phyloP scores from a whole-genome alignment of 345 rosid species.

The Lumnitzera littorea region DNA sequence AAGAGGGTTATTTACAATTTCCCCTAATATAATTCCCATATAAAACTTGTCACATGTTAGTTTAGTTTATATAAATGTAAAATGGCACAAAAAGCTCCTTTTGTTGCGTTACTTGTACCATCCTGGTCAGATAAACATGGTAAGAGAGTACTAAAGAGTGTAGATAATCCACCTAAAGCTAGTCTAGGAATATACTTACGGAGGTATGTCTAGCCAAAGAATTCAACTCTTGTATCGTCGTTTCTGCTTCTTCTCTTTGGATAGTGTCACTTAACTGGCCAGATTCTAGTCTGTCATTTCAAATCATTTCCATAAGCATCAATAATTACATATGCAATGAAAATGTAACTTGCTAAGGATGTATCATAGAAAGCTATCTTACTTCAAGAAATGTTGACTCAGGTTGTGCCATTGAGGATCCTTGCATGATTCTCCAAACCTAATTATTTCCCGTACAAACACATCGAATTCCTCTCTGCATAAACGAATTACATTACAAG shows the following conservation, averaged over 20 bases:
- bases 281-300: constrained; percentile 8
- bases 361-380: constrained; percentile 21
- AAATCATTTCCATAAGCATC: background rate
- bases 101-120: too few relatives aligned
- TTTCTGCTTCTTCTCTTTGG: constrained; percentile 8
- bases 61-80: too few relatives aligned
- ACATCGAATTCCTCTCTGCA: constrained; percentile 78
- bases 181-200: constrained; percentile 2
- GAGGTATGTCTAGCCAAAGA: constrained; percentile 11
- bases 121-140: background rate
- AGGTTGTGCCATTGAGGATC: constrained; percentile 90
- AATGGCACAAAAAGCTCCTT: too few relatives aligned
- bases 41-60: too few relatives aligned
- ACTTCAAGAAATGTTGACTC: constrained; percentile 65
- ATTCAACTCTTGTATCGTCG: constrained; percentile 9
- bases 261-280: background rate
- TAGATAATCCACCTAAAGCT: background rate
- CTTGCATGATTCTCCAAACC: constrained; percentile 84
- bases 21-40: too few relatives aligned
- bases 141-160: background rate
- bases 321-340: background rate
- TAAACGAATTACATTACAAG: constrained; percentile 9
- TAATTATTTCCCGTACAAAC: constrained; percentile 64
- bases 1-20: too few relatives aligned
- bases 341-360: too few relatives aligned